Percentiles rank a stretch among this genome's conserved stretches.
phyloP scores from a whole-genome alignment of 208 protist genomes.

The Polymyxa betae region DNA sequence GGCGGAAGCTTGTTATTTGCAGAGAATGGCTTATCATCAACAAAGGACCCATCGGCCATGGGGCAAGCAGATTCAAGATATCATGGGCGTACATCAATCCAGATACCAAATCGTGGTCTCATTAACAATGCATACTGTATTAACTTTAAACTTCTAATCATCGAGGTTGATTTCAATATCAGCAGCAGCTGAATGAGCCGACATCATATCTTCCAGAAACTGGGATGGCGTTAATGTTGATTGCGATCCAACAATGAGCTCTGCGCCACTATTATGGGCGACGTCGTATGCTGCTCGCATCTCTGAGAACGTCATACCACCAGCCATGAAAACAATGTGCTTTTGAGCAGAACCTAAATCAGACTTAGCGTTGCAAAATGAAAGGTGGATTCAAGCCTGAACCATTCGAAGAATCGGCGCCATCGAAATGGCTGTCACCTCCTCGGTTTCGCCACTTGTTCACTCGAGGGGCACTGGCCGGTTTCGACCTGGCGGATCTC shows the following conservation, averaged over 20 bases:
- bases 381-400: neutral
- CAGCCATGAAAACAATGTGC: constrained; percentile 31
- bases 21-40: too few species aligned
- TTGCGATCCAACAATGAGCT: neutral
- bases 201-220: constrained; percentile 28
- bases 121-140: too few species aligned
- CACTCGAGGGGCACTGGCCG: neutral
- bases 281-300: neutral
- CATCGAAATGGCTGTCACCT: neutral
- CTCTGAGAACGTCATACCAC: neutral
- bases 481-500: constrained; percentile 19
- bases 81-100: too few species aligned
- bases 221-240: constrained; percentile 14
- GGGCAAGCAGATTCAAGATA: too few species aligned
- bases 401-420: neutral
- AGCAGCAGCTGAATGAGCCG: constrained; percentile 20
- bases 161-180: constrained; percentile 55
- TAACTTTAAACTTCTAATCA: too few species aligned
- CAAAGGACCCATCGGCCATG: too few species aligned
- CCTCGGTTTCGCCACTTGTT: constrained; percentile 44
- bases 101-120: too few species aligned
- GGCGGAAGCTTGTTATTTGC: too few species aligned
- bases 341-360: neutral
- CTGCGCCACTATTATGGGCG: neutral
- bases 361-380: neutral